These are phyloP conservation scores for Dissophora ornata DNA, from an alignment of 192 early-diverging fungal species.

Conservation along the genomic window DNA sequence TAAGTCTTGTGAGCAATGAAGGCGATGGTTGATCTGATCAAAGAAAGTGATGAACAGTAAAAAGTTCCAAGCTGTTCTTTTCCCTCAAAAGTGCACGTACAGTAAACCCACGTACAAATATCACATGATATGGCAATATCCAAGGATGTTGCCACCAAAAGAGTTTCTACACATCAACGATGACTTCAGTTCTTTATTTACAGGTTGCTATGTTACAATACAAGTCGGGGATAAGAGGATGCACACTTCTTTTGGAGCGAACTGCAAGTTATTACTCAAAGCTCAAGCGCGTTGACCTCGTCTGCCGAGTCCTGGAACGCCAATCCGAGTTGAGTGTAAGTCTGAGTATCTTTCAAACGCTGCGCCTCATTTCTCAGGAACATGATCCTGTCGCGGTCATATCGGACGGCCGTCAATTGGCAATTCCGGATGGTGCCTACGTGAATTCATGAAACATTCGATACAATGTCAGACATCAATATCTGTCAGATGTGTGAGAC, in stretches of 20 bases:
- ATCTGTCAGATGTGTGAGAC: too few species aligned
- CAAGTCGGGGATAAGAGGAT: too few species aligned
- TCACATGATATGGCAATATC: too few species aligned
- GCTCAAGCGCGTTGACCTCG: conserved; percentile 32
- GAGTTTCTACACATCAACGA: too few species aligned
- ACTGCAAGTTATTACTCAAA: not conserved
- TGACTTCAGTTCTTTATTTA: too few species aligned
- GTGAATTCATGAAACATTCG: not conserved
- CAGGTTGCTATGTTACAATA: too few species aligned
- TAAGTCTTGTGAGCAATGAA: too few species aligned
- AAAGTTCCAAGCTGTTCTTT: conserved; percentile 13
- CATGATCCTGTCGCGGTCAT: conserved; percentile 56
- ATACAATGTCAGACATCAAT: too few species aligned
- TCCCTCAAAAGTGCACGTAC: not conserved
- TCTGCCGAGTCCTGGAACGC: conserved; percentile 44
- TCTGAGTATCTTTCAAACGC: conserved; percentile 35
- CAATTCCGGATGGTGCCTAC: conserved; percentile 56
- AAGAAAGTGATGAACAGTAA: not conserved
- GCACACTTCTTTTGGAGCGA: too few species aligned
- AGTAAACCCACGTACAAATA: not conserved
- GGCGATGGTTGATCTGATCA: conserved; percentile 8
- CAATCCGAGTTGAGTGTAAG: conserved; percentile 31
- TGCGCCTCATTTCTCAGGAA: conserved; percentile 44
- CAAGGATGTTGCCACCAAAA: not conserved
- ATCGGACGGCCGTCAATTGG: conserved; percentile 55